phyloP scores from a whole-genome alignment of 176 grass and related monocot species.

The Areca catechu region DNA sequence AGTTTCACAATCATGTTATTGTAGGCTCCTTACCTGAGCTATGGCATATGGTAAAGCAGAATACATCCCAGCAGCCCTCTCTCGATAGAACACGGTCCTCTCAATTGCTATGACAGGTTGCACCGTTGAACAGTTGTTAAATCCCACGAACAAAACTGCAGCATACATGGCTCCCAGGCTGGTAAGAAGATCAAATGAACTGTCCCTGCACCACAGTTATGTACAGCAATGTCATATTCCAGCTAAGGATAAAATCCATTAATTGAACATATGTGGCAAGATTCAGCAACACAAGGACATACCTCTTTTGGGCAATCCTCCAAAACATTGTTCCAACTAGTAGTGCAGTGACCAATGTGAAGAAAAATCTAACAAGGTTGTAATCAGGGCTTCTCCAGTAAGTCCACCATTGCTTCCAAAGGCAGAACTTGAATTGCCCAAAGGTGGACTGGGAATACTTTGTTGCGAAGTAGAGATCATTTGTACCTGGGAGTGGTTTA shows the following conservation, averaged over 20 bases:
- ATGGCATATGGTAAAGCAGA: conserved; percentile 74
- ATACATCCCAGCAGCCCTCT: conserved; percentile 64
- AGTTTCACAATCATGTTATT: too few relatives aligned
- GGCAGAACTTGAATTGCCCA: conserved; percentile 52
- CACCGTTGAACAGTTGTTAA: conserved; percentile 46
- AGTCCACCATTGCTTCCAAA: conserved; percentile 77
- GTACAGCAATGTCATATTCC: conserved; percentile 6
- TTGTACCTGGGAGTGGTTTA: conserved; percentile 48
- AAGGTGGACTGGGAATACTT: conserved; percentile 37
- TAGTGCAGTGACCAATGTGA: conserved; percentile 42
- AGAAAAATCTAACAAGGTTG: conserved; percentile 58
- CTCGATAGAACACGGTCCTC: conserved; percentile 69
- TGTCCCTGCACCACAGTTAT: conserved; percentile 29
- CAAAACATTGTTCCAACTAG: conserved; percentile 68
- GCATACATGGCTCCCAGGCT: conserved; percentile 62
- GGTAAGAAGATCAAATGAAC: conserved; percentile 35
- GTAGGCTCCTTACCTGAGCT: conserved; percentile 36
- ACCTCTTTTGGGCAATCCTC: conserved; percentile 61
- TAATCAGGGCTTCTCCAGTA: conserved; percentile 87
- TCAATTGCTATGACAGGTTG: conserved; percentile 58
- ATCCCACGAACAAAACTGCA: conserved; percentile 56
- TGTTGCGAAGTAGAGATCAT: conserved; percentile 54
- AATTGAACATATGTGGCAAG: neutral
- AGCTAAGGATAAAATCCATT: neutral
- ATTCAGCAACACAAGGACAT: conserved; percentile 8